Conservation (phyloP, 2,329 filamentous ascomycete genomes). For the Pseudogymnoascus sp. region DNA sequence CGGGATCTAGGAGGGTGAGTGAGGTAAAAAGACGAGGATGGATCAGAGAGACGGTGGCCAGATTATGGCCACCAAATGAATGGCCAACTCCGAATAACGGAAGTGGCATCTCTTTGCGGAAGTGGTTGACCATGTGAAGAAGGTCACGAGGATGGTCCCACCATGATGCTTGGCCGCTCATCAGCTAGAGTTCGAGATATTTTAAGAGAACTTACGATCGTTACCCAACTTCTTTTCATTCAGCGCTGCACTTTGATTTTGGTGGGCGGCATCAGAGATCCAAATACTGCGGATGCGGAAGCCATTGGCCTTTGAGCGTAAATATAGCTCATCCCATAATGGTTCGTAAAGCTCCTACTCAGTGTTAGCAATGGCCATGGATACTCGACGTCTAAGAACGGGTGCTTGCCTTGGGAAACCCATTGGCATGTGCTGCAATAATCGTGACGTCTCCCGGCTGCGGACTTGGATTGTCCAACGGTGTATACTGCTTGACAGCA, state of each 20-base stretch:
- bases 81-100: conserved; percentile 82
- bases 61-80: conserved; percentile 73
- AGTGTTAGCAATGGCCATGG: background rate
- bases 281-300: conserved; percentile 75
- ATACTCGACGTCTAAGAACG: conserved; percentile 8
- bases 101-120: conserved; percentile 67
- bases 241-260: conserved; percentile 69
- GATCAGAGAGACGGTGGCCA: conserved; percentile 64
- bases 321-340: conserved; percentile 75
- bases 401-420: conserved; percentile 69
- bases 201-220: conserved; percentile 56
- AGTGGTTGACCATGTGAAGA: conserved; percentile 75
- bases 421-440: conserved; percentile 82
- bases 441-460: conserved; percentile 74
- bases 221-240: conserved; percentile 74
- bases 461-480: conserved; percentile 60
- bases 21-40: conserved; percentile 74
- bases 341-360: conserved; percentile 81
- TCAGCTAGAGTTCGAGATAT: conserved; percentile 14
- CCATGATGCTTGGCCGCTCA: conserved; percentile 59
- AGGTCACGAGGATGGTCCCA: conserved; percentile 79
- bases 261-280: conserved; percentile 83
- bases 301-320: conserved; percentile 47
- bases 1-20: conserved; percentile 76
- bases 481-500: conserved; percentile 82